A percentile compares a stretch with the other conserved stretches of the same genome.
Evolutionary conservation across 441 rosid species (phyloP).

Genomic region (Lepidium campestre): DNA sequence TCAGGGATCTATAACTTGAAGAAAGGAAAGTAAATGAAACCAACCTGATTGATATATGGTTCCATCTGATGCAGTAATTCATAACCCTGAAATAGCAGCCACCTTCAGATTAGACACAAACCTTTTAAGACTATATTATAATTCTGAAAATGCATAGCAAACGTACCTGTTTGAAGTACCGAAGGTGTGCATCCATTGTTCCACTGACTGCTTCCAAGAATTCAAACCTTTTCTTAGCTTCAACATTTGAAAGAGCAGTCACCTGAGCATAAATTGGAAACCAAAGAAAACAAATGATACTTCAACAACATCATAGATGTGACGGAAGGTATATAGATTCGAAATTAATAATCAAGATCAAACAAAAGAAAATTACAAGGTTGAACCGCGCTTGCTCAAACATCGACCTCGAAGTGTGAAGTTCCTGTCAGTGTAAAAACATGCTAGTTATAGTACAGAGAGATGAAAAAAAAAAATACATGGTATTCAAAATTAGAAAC

Average conservation of each 20-base stretch:
- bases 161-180: constrained; percentile 88
- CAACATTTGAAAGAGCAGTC: constrained; percentile 90
- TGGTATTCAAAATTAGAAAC: background rate
- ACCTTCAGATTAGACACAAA: constrained; percentile 21
- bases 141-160: constrained; percentile 8
- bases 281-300: background rate
- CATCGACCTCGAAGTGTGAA: constrained; percentile 77
- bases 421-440: constrained; percentile 58
- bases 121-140: background rate
- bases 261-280: constrained; percentile 41
- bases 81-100: constrained; percentile 63
- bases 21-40: background rate
- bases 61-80: constrained; percentile 99
- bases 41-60: constrained; percentile 95
- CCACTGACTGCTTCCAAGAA: constrained; percentile 98
- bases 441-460: constrained; percentile 6
- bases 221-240: constrained; percentile 97
- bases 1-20: background rate
- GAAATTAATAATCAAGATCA: background rate
- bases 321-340: background rate
- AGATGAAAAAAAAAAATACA: background rate
- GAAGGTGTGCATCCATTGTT: constrained; percentile 99
- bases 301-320: background rate
- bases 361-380: constrained; percentile 50
- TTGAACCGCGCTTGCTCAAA: constrained; percentile 97